A percentile compares a stretch with the other conserved stretches of the same genome.
These are phyloP conservation scores for Aspergillus alliaceus DNA, from an alignment of 2,329 filamentous ascomycete species.

Conservation along the genomic window DNA sequence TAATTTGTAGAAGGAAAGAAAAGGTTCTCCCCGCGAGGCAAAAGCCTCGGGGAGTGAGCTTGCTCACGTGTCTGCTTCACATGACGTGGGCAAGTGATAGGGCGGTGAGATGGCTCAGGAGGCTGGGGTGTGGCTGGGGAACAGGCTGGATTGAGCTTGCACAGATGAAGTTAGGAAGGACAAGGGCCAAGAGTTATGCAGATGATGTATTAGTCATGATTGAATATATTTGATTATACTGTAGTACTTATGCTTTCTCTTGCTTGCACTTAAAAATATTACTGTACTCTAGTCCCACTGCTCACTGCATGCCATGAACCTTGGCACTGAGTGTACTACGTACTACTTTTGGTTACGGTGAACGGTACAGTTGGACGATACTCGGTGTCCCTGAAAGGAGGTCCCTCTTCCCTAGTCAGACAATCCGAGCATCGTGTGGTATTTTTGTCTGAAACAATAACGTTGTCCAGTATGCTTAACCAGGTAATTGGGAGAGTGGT, in stretches of 20 bases:
- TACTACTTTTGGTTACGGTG: too few relatives aligned
- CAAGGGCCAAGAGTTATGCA: neutral
- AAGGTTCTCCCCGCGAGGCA: neutral
- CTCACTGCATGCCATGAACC: neutral
- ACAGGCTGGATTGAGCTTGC: neutral
- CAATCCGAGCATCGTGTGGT: neutral
- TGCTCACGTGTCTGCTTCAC: constrained; percentile 14
- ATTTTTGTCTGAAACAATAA: neutral
- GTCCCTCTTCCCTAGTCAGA: neutral
- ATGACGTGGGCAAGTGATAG: constrained; percentile 12
- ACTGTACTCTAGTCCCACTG: too few relatives aligned
- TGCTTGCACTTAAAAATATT: too few relatives aligned
- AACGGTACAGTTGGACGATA: neutral
- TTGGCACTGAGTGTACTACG: neutral
- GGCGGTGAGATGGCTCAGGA: constrained; percentile 9
- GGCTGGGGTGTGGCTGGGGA: constrained; percentile 1
- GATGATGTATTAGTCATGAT: neutral
- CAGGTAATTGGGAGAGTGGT: neutral
- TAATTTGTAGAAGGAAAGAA: neutral
- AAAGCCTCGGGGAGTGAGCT: neutral
- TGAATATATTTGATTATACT: neutral
- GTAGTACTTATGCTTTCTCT: neutral
- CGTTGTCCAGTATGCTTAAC: neutral
- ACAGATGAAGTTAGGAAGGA: neutral
- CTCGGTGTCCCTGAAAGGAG: neutral